phyloP scores from a whole-genome alignment of 2,329 filamentous ascomycete genomes.

The Diplocarpon rosae region DNA sequence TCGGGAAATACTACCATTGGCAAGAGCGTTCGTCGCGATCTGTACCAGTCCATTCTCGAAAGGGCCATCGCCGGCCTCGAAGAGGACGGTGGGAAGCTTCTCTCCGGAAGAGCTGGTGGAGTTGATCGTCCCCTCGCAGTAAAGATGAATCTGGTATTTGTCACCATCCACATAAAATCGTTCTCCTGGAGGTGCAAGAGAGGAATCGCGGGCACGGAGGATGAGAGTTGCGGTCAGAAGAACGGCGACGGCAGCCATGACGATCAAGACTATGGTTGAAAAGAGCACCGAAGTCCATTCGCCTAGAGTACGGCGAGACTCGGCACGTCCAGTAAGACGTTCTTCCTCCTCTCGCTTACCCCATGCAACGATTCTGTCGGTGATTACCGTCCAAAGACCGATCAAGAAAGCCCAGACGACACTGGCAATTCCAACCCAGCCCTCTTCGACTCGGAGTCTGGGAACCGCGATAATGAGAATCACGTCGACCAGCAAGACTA shows the following conservation, averaged over 20 bases:
- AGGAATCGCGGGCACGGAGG: constrained; percentile 68
- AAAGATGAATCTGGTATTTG: constrained; percentile 80
- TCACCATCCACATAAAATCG: constrained; percentile 70
- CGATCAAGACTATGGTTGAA: constrained; percentile 58
- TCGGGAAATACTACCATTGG: constrained; percentile 71
- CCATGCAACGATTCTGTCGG: constrained; percentile 77
- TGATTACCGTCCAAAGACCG: constrained; percentile 65
- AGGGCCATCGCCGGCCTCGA: constrained; percentile 74
- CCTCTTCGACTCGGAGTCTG: constrained; percentile 69
- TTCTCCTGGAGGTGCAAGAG: constrained; percentile 61
- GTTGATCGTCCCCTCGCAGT: constrained; percentile 63
- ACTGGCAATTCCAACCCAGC: constrained; percentile 81
- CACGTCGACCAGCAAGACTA: constrained; percentile 60
- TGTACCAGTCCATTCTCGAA: constrained; percentile 70
- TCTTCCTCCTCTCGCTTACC: constrained; percentile 91
- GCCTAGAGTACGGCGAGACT: constrained; percentile 67
- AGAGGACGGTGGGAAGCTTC: constrained; percentile 64
- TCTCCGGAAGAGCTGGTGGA: constrained; percentile 41
- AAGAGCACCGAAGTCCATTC: constrained; percentile 78
- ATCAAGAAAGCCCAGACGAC: constrained; percentile 76
- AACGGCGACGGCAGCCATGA: constrained; percentile 57
- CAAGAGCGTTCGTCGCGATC: constrained; percentile 64
- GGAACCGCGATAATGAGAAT: constrained; percentile 69
- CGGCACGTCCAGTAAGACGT: constrained; percentile 76
- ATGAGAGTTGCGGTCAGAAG: constrained; percentile 72